Percentiles rank a stretch among this genome's conserved stretches.
These are phyloP conservation scores for Hyphopichia homilentoma DNA, from an alignment of 805 yeast genomes.

Conservation along the genomic window DNA sequence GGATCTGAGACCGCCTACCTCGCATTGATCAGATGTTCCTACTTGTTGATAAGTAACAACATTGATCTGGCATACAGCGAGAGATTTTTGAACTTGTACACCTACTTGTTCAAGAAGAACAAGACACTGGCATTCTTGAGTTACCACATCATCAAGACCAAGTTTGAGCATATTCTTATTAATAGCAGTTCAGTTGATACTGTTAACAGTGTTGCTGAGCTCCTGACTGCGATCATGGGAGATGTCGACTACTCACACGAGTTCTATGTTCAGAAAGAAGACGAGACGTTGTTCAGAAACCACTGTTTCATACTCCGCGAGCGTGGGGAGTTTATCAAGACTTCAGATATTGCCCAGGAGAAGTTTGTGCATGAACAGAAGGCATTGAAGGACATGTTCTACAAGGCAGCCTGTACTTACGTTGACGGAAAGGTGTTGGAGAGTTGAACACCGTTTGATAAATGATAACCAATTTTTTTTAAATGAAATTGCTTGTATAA, in stretches of 20 bases:
- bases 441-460: no score
- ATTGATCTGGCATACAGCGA: conserved; percentile 25
- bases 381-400: conserved; percentile 29
- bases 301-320: conserved; percentile 2
- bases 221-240: conserved; percentile 17
- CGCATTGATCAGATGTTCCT: conserved; percentile 27
- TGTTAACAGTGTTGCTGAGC: conserved; percentile 24
- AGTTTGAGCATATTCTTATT: conserved; percentile 23
- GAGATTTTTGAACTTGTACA: conserved; percentile 27
- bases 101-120: conserved; percentile 18
- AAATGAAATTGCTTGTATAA: no score
- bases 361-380: conserved; percentile 14
- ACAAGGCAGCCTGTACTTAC: conserved; percentile 32
- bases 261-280: conserved; percentile 8
- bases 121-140: conserved; percentile 20
- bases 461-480: background rate
- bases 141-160: conserved; percentile 27
- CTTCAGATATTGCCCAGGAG: conserved; percentile 11
- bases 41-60: conserved; percentile 23
- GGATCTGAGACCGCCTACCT: conserved; percentile 16
- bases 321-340: background rate
- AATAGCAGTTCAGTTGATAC: conserved; percentile 23
- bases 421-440: conserved; percentile 35
- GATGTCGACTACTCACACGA: conserved; percentile 15
- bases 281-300: conserved; percentile 13